Base-by-base conservation (phyloP, 176 grass and related monocot genomes). In the Eragrostis nindensis region DNA sequence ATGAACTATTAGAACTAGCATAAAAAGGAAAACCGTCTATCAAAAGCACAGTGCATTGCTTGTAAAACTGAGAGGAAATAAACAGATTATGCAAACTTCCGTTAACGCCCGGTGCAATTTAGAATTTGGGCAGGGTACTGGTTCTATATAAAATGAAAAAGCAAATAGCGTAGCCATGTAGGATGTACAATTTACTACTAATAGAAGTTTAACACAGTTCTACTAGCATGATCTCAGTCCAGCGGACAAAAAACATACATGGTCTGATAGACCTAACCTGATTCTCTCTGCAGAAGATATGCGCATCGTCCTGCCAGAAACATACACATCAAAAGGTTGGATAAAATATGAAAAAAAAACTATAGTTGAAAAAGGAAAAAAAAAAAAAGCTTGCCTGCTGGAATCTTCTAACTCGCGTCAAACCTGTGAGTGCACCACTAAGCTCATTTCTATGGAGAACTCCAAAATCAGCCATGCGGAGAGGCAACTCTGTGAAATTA, bases 331-430 rank as follows among this genome's bases (percentile, higher is more conserved):
- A 48, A 24, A 79, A 68, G 3, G 8, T 67, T 62, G 13, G 12
- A 65, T 21, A 71, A 66, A 67, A 11, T 17, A 77, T 65, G 22
- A 66, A 81, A 26, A 14, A 56, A 61, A 79, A 59, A 52, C 16
- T 16, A 52, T 36, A 75, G 50, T 13, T 78, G 63, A 17, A 53
- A 36, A 54, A 14, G 59, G 41, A 80, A 46, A 45, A 47, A 82
- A 71, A 18, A 29, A 81, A 72, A 22, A 44, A 72, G n/a, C 52
- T 91, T 93, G 95, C 96, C 85, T 99, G 96, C 71, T 99, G 93
- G 76, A 99, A 99, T 88, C 96, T 95, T 91, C 96, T 93, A 70
- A 99, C 96, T 80, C 96, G 96, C 65, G 96, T 99, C 79, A 99
- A 91, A 76, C 96, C 96, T 77, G 90, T 93, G 80, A 99, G 96